A percentile compares a stretch with the other conserved stretches of the same genome.
These are phyloP conservation scores for Cyclocybe cylindracea DNA, from an alignment of 768 basidiomycete species.

Conservation along the genomic window DNA sequence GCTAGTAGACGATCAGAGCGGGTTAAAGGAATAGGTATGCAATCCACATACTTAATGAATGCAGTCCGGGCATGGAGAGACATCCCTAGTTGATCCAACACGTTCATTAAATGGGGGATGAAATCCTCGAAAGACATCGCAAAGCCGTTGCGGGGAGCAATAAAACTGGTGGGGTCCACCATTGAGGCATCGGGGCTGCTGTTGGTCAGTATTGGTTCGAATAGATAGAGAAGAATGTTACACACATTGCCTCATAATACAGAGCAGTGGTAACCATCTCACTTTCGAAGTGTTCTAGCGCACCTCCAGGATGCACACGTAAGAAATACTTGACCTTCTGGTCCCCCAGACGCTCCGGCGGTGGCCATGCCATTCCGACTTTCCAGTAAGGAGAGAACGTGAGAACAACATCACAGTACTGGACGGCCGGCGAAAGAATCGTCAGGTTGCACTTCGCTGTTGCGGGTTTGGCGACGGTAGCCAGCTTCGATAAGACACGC, in stretches of 20 bases:
- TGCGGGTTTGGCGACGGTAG: conserved; percentile 71
- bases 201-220: background rate
- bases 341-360: conserved; percentile 64
- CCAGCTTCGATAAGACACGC: conserved; percentile 74
- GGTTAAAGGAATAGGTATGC: background rate
- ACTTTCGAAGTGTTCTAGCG: conserved; percentile 83
- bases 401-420: conserved; percentile 81
- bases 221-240: conserved; percentile 6
- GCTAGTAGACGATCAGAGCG: conserved; percentile 36
- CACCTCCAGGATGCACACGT: conserved; percentile 82
- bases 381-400: conserved; percentile 75
- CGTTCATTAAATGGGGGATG: conserved; percentile 75
- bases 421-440: conserved; percentile 68
- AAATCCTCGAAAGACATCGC: conserved; percentile 85
- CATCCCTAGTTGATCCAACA: conserved; percentile 85
- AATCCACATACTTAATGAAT: conserved; percentile 68
- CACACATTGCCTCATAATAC: conserved; percentile 86
- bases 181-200: conserved; percentile 73
- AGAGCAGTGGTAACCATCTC: conserved; percentile 77
- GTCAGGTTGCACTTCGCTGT: conserved; percentile 77
- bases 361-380: conserved; percentile 76
- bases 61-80: conserved; percentile 79
- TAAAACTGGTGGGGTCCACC: conserved; percentile 78
- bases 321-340: conserved; percentile 83
- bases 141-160: conserved; percentile 81